Evolutionary conservation across 257 asterid genomes (phyloP).

Genomic region (Solanum rostratum): DNA sequence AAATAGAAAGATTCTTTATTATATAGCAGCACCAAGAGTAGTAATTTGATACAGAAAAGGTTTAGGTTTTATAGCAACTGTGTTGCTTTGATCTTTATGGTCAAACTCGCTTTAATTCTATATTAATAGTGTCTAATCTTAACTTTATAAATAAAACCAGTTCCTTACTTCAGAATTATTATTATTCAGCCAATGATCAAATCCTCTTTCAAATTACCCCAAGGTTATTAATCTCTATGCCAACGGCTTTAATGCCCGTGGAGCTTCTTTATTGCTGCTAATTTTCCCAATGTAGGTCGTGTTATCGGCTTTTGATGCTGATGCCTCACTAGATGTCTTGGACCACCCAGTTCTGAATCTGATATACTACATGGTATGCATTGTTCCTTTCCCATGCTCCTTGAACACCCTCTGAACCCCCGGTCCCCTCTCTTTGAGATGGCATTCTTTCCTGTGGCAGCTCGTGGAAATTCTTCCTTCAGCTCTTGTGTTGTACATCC

Average conservation of each 20-base stretch:
- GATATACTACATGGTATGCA: constrained; percentile 69
- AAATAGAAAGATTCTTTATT: neutral
- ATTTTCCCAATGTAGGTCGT: constrained; percentile 33
- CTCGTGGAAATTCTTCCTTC: constrained; percentile 63
- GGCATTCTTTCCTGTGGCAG: constrained; percentile 6
- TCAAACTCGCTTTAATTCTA: neutral
- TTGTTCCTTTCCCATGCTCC: neutral
- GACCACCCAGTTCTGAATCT: constrained; percentile 71
- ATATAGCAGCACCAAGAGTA: neutral
- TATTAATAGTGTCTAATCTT: neutral
- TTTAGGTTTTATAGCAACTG: neutral
- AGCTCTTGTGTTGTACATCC: constrained; percentile 59
- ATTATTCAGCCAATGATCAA: neutral
- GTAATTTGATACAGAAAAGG: neutral
- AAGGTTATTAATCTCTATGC: neutral
- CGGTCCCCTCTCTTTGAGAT: neutral
- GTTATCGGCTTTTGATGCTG: constrained; percentile 65
- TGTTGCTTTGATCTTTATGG: neutral
- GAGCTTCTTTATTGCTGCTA: neutral
- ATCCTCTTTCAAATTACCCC: neutral
- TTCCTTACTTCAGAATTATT: neutral
- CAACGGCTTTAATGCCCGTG: neutral
- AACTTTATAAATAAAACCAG: neutral
- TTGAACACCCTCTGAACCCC: neutral
- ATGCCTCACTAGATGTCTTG: constrained; percentile 74